Conservation (phyloP, 257 asterid species). For the Lavandula angustifolia region DNA sequence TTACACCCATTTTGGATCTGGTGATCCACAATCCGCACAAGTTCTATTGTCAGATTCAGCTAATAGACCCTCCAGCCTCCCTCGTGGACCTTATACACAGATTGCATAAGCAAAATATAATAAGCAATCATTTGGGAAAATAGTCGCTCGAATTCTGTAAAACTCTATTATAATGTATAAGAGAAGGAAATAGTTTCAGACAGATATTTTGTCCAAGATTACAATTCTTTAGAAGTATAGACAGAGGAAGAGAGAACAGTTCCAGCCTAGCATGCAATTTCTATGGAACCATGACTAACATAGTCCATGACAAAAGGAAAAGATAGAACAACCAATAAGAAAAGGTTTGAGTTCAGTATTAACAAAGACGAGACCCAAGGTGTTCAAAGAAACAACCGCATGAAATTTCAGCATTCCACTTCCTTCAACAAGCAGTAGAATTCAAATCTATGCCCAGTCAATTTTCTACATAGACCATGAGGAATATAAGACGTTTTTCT, state of each 20-base stretch:
- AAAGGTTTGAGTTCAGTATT: too few relatives aligned
- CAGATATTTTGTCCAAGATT: neutral
- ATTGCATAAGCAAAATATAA: slow-evolving; percentile 11
- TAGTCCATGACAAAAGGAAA: too few relatives aligned
- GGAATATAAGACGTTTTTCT: too few relatives aligned
- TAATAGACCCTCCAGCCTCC: slow-evolving; percentile 59
- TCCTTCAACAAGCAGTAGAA: neutral
- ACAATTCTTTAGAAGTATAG: neutral
- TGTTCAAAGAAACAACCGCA: neutral
- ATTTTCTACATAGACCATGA: neutral
- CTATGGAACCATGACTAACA: neutral
- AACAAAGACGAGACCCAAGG: too few relatives aligned
- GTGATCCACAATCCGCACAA: slow-evolving; percentile 92
- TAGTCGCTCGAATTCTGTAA: too few relatives aligned
- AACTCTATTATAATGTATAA: too few relatives aligned
- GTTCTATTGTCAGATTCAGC: slow-evolving; percentile 59
- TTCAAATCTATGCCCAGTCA: neutral
- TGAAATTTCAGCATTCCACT: neutral
- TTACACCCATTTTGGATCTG: slow-evolving; percentile 98
- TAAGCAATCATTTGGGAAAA: too few relatives aligned
- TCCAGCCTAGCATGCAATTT: neutral
- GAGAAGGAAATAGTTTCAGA: too few relatives aligned
- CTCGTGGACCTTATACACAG: slow-evolving; percentile 55
- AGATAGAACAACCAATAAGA: too few relatives aligned
- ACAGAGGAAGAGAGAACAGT: neutral